Conservation (phyloP, 192 early-diverging fungal species). For the Mortierella antarctica region DNA sequence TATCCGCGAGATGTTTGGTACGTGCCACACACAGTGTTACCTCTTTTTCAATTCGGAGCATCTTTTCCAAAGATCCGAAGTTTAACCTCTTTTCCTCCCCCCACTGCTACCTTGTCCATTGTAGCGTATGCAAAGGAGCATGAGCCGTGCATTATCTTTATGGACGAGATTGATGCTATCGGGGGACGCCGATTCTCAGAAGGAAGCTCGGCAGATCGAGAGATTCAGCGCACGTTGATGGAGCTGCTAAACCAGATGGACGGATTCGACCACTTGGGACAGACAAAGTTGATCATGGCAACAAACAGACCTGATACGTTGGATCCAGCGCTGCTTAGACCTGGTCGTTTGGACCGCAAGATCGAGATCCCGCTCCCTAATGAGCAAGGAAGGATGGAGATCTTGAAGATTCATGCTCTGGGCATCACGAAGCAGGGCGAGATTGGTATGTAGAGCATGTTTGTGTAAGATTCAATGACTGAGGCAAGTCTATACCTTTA, state of each 20-base stretch:
- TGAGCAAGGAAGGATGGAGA: conserved; percentile 96
- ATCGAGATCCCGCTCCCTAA: conserved; percentile 99
- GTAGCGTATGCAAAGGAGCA: conserved; percentile 95
- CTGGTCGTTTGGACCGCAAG: conserved; percentile 98
- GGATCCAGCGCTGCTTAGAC: conserved; percentile 96
- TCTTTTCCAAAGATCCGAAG: not conserved
- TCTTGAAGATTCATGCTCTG: conserved; percentile 96
- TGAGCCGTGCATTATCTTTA: conserved; percentile 99
- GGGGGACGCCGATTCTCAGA: conserved; percentile 98
- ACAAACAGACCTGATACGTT: conserved; percentile 99
- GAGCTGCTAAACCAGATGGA: conserved; percentile 99
- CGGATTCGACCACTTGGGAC: conserved; percentile 98
- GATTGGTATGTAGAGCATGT: conserved; percentile 69
- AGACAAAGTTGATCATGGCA: conserved; percentile 99
- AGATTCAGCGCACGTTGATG: conserved; percentile 99
- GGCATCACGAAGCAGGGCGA: conserved; percentile 96
- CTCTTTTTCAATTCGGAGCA: no score
- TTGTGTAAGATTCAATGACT: not conserved
- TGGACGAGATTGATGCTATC: conserved; percentile 99
- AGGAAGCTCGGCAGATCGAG: conserved; percentile 99
- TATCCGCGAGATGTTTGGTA: conserved; percentile 99
- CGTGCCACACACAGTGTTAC: not conserved
- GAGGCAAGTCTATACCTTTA: not conserved
- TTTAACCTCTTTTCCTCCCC: not conserved
- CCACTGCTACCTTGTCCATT: not conserved